Percentiles rank a stretch among this genome's conserved stretches.
phyloP scores from a whole-genome alignment of 495 filamentous ascomycete species.

The Cryomyces minteri region DNA sequence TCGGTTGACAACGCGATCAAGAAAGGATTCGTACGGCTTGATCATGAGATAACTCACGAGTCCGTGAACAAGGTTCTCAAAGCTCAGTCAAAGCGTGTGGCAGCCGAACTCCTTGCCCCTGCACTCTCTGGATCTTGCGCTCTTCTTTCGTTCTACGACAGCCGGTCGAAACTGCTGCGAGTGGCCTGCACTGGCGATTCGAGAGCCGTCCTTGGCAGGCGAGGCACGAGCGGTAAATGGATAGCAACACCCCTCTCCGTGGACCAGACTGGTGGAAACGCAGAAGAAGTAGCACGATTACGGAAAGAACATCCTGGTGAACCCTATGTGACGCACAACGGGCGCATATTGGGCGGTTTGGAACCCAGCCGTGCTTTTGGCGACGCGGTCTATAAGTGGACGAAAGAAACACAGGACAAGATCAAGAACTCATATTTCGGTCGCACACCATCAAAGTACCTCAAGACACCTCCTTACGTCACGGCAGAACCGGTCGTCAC shows the following conservation, averaged over 20 bases:
- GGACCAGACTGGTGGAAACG: slow-evolving; percentile 81
- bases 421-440: slow-evolving; percentile 77
- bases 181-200: slow-evolving; percentile 94
- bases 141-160: slow-evolving; percentile 91
- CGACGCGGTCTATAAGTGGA: slow-evolving; percentile 96
- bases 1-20: slow-evolving; percentile 87
- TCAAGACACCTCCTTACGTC: slow-evolving; percentile 91
- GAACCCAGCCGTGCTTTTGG: slow-evolving; percentile 91
- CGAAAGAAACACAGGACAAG: slow-evolving; percentile 55
- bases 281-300: slow-evolving; percentile 64
- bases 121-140: slow-evolving; percentile 92
- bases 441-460: slow-evolving; percentile 43
- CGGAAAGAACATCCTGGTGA: slow-evolving; percentile 77
- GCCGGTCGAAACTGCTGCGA: slow-evolving; percentile 57
- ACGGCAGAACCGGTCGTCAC: slow-evolving; percentile 92
- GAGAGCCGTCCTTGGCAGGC: slow-evolving; percentile 75
- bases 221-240: slow-evolving; percentile 71
- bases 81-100: slow-evolving; percentile 66
- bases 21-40: slow-evolving; percentile 68
- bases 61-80: slow-evolving; percentile 77
- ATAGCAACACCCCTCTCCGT: slow-evolving; percentile 72
- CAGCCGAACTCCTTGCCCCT: slow-evolving; percentile 80
- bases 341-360: slow-evolving; percentile 76
- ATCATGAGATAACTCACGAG: slow-evolving; percentile 83
- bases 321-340: slow-evolving; percentile 63